Conservation (phyloP, 1,139 yeast species). For the Geotrichum macrosporum region DNA sequence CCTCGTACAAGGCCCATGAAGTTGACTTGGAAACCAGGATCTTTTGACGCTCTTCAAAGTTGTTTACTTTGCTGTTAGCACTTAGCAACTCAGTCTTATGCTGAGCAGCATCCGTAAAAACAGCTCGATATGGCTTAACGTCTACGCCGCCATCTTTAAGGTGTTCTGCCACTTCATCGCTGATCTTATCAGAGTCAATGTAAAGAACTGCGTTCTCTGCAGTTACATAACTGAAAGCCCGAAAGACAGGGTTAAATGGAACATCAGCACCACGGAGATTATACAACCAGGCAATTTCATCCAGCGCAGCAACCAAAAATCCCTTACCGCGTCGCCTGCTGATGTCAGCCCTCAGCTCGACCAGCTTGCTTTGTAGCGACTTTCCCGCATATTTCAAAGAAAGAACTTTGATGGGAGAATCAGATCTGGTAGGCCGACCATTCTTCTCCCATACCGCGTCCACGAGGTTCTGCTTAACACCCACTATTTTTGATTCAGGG, state of each 20-base stretch:
- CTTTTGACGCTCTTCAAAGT: constrained; percentile 29
- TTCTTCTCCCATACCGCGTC: constrained; percentile 72
- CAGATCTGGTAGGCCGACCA: constrained; percentile 40
- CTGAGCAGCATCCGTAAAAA: constrained; percentile 36
- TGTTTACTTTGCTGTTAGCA: constrained; percentile 19
- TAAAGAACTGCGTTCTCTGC: constrained; percentile 56
- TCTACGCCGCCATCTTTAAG: constrained; percentile 31
- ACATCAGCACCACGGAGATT: constrained; percentile 85
- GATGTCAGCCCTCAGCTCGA: constrained; percentile 45
- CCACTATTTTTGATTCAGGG: constrained; percentile 51
- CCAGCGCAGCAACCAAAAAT: constrained; percentile 67
- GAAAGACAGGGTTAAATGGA: constrained; percentile 87
- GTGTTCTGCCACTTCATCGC: constrained; percentile 39
- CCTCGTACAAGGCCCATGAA: constrained; percentile 77
- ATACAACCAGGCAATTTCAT: constrained; percentile 90
- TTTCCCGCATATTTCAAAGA: constrained; percentile 42
- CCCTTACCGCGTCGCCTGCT: constrained; percentile 43
- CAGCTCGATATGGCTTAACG: constrained; percentile 36
- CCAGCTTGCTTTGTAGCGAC: constrained; percentile 43
- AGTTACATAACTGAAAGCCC: constrained; percentile 68
- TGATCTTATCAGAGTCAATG: constrained; percentile 64
- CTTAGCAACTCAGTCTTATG: constrained; percentile 40
- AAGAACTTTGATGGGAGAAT: constrained; percentile 33
- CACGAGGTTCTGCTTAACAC: constrained; percentile 65
- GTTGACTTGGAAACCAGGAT: constrained; percentile 61